These are phyloP conservation scores for Sporisorium exsertum DNA, from an alignment of 1,284 basidiomycete genomes.

Conservation along the genomic window DNA sequence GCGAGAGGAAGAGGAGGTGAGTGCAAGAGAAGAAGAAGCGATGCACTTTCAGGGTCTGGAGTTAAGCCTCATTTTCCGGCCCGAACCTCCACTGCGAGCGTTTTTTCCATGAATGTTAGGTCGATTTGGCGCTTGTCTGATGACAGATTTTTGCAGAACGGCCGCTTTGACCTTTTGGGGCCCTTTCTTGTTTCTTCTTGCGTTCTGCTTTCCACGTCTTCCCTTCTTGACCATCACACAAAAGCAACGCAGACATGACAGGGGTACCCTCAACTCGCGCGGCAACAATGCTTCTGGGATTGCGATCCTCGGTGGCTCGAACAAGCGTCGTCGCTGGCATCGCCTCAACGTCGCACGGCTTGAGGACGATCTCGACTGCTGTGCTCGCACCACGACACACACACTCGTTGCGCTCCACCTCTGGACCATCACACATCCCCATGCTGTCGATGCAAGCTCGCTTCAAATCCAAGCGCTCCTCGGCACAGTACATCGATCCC, in stretches of 20 bases:
- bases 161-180: constrained; percentile 18
- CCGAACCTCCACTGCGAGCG: neutral
- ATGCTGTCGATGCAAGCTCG: constrained; percentile 8
- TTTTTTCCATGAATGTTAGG: constrained; percentile 1
- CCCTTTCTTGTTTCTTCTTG: neutral
- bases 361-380: constrained; percentile 17
- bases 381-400: constrained; percentile 1
- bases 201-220: neutral
- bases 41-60: neutral
- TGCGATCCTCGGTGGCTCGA: constrained; percentile 9
- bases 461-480: constrained; percentile 47
- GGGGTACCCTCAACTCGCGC: constrained; percentile 2
- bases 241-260: neutral
- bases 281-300: constrained; percentile 10
- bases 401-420: neutral
- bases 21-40: neutral
- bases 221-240: neutral
- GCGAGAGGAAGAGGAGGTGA: neutral
- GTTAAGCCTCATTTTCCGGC: constrained; percentile 4
- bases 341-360: constrained; percentile 8
- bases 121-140: neutral
- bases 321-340: neutral
- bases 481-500: constrained; percentile 43
- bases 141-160: constrained; percentile 31
- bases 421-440: neutral